Evolutionary conservation across 768 basidiomycete species (phyloP), one percentile per base, ranked within the genome.

Genomic region (Mycena venus): DNA sequence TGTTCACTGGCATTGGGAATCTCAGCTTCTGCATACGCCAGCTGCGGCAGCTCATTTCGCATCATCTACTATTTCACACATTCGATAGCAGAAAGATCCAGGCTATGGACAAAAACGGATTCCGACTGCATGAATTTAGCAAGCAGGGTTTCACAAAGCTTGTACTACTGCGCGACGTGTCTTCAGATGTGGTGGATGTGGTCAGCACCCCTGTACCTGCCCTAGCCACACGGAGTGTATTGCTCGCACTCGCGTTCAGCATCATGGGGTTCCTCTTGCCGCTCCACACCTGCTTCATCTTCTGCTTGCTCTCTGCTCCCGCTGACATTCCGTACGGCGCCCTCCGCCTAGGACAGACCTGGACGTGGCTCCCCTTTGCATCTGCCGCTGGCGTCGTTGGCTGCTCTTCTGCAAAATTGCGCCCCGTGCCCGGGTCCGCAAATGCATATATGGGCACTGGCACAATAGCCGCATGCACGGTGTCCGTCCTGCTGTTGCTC

Each of bases 71-170:
- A 53, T 65, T 51, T 1, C 64, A 53, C 6, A 53, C 49, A 65
- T 53, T 53, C 32, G 21, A 65, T n/a, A 65, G 29, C n/a, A 14
- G 21, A 2, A 53, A 10, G 32, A 21, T 8, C 31, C 1, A 17
- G n/a, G 21, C 64, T 65, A 4, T 27, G 12, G n/a, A 25, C 4
- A 15, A 53, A 49, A 49, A 65, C 47, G 47, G 12, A 23, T 53
- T 53, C 11, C 44, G 31, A 4, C 64, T 65, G 12, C 11, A 53
- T 49, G 64, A 65, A 65, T 53, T 65, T 17, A 53, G 64, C 64
- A 65, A 65, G 64, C 64, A 65, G 32, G 64, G 64, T n/a, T 65
- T 65, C 14, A 65, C 64, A 14, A 65, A 65, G 49, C 64, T 65
- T 7, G 64, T 65, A 32, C 64, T 65, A 2, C 32, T 65, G 27